Evolutionary conservation across 148 eudicot genomes (phyloP), one percentile per base, ranked within the genome.

Genomic region (Nepenthes gracilis): DNA sequence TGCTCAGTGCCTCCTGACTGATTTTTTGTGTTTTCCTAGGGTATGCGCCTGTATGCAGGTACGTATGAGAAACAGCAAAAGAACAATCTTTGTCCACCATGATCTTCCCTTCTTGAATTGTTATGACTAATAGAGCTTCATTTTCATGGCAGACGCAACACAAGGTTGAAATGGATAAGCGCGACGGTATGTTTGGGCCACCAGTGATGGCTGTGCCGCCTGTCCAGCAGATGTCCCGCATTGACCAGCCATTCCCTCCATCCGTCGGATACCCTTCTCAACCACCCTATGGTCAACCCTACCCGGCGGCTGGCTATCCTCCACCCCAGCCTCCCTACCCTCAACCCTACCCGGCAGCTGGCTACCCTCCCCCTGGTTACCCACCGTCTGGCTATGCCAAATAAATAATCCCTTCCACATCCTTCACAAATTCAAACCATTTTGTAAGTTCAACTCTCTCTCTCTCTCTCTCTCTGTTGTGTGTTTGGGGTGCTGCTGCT

Each of bases 131-230:
- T 61, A 23, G 51, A 61, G 35, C 1, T 9, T 12, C 51, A 12
- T 5, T 15, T 6, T 55, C 33, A 2, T 62, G 77, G 75, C 77
- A 93, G 99, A 93, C 99, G 64, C 99, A 93, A 64, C 97, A 91
- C 86, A 91, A 91, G 75, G 63, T 87, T 33, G 97, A 91, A 71
- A 75, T 93, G 97, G 99, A 93, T 85, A 93, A 93, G 72, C 84
- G 99, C 34, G 99, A 93, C 53, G 99, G 99, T 43, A 78, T 66
- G 75, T 86, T 93, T 69, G 99, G 93, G 33, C 82, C 87, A 48
- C 90, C 78, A 61, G 81, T 81, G 10, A 90, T 90, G 97, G 77
- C 84, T 36, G 88, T 90, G n/a, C 97, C 97, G 9, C 82, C 81
- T 14, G 75, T 68, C 50, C 97, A 86, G 76, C 83, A 80, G 59